These are phyloP conservation scores for Hyaloscypha variabilis DNA, from an alignment of 495 filamentous ascomycete genomes.

Conservation along the genomic window DNA sequence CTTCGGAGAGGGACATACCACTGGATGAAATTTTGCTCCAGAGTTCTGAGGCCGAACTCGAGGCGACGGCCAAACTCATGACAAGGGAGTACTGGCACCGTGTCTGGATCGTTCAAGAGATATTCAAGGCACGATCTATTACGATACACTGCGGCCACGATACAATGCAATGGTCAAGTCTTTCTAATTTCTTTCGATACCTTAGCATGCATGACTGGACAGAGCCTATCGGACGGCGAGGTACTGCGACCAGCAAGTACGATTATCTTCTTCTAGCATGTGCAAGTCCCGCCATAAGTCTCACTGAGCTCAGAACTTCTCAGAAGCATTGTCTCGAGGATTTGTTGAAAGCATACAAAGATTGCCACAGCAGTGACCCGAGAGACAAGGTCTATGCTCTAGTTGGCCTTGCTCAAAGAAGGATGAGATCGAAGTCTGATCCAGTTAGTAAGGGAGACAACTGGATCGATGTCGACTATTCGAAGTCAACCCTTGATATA, in stretches of 20 bases:
- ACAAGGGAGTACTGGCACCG: constrained; percentile 2
- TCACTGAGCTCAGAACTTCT: not conserved
- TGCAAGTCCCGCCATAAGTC: not conserved
- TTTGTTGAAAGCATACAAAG: no score
- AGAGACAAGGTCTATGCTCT: constrained; percentile 9
- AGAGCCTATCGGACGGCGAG: not conserved
- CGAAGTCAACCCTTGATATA: not conserved
- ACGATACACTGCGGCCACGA: not conserved
- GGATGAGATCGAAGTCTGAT: not conserved
- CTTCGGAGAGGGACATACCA: not conserved
- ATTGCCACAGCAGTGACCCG: not conserved
- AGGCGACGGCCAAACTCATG: not conserved
- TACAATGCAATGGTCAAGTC: not conserved
- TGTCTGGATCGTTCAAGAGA: constrained; percentile 12
- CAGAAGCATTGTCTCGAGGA: no score
- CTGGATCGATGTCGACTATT: constrained; percentile 2
- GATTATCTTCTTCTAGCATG: not conserved
- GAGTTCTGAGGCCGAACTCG: not conserved
- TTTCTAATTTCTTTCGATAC: not conserved
- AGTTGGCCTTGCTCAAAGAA: not conserved
- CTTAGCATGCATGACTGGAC: not conserved
- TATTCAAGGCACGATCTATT: not conserved
- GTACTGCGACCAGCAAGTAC: not conserved
- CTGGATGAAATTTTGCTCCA: not conserved
- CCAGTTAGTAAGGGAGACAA: not conserved